Conservation (phyloP, 768 basidiomycete species). For the Naganishia antarctica region DNA sequence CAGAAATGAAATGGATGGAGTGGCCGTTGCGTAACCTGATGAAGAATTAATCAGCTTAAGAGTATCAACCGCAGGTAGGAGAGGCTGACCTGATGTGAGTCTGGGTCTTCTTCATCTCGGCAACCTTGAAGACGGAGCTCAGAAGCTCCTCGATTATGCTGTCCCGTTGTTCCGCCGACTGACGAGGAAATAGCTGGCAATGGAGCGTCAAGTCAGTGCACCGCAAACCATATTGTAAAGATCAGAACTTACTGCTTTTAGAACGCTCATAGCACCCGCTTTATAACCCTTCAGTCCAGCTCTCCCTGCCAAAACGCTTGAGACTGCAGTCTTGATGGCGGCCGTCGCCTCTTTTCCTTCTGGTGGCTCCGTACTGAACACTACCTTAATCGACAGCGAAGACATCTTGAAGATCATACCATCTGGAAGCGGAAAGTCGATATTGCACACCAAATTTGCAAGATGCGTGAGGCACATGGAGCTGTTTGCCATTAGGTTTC, state of each 20-base stretch:
- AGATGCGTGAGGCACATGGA: constrained; percentile 50
- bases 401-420: constrained; percentile 84
- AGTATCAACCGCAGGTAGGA: not conserved
- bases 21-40: constrained; percentile 78
- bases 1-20: constrained; percentile 88
- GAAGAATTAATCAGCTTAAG: not conserved
- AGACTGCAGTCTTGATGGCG: constrained; percentile 57
- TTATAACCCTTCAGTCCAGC: constrained; percentile 76
- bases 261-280: constrained; percentile 72
- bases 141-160: constrained; percentile 99
- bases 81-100: constrained; percentile 70
- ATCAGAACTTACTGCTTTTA: constrained; percentile 67
- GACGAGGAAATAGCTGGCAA: constrained; percentile 77
- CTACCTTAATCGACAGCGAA: constrained; percentile 88
- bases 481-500: not conserved
- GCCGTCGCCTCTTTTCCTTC: constrained; percentile 57
- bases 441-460: constrained; percentile 66
- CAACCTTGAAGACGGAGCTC: constrained; percentile 78
- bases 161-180: constrained; percentile 73
- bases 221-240: not conserved
- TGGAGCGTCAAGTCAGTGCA: not conserved
- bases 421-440: constrained; percentile 73
- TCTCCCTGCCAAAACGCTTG: constrained; percentile 61
- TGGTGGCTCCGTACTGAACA: constrained; percentile 74
- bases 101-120: constrained; percentile 81